Conservation (phyloP, 2,329 filamentous ascomycete genomes). For the Alternaria metachromatica region DNA sequence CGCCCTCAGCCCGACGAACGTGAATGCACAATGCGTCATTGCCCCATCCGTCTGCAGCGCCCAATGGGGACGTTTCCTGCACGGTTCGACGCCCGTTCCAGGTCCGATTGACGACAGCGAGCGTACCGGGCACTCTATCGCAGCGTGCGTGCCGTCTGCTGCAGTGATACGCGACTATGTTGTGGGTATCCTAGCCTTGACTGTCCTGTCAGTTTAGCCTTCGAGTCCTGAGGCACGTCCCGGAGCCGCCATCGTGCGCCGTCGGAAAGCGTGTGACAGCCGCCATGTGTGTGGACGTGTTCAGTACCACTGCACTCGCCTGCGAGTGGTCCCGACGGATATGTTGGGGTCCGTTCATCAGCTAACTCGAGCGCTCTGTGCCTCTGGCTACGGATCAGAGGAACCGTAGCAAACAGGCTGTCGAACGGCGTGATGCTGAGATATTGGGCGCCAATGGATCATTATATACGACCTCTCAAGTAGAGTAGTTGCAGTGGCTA, state of each 20-base stretch:
- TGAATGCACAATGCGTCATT: conserved; percentile 12
- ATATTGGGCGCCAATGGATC: conserved; percentile 38
- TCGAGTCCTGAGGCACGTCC: conserved; percentile 29
- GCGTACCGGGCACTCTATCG: not conserved
- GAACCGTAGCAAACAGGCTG: conserved; percentile 28
- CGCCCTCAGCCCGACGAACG: conserved; percentile 5
- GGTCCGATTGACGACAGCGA: conserved; percentile 3
- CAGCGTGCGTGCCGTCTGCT: conserved; percentile 20
- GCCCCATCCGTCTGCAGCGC: not conserved
- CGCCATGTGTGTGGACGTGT: conserved; percentile 43
- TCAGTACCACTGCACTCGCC: conserved; percentile 30
- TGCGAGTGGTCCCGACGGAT: conserved; percentile 16
- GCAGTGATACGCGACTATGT: conserved; percentile 37
- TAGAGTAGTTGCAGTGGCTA: conserved; percentile 45
- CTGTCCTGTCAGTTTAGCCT: conserved; percentile 28
- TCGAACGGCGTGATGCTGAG: conserved; percentile 22
- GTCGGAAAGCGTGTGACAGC: conserved; percentile 26
- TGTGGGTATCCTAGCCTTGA: conserved; percentile 25
- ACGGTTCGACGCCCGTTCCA: conserved; percentile 4
- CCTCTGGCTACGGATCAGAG: conserved; percentile 35
- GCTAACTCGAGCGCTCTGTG: conserved; percentile 2
- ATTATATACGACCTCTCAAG: conserved; percentile 41
- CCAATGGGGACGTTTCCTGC: conserved; percentile 2
- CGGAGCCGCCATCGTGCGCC: conserved; percentile 16
- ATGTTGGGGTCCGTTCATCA: conserved; percentile 8